A percentile compares a stretch with the other conserved stretches of the same genome.
Evolutionary conservation across 192 early-diverging fungal genomes (phyloP).

Genomic region (Oehlia diaphana): DNA sequence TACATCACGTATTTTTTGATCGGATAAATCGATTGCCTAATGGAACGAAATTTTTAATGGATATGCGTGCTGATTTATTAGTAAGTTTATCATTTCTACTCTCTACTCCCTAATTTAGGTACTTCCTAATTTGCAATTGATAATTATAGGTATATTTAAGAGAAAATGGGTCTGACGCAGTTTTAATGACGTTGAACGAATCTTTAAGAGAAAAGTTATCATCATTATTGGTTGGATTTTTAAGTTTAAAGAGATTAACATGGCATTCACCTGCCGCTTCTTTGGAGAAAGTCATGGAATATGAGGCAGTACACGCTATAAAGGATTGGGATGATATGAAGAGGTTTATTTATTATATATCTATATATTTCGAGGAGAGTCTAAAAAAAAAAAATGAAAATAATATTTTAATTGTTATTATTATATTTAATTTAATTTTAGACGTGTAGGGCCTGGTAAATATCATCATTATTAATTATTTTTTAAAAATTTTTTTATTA

Average conservation of each 20-base stretch:
- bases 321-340: slow-evolving; percentile 80
- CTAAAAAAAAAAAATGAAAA: no score
- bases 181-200: slow-evolving; percentile 61
- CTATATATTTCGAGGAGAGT: neutral
- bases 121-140: neutral
- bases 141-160: slow-evolving; percentile 27
- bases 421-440: slow-evolving; percentile 16
- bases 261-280: slow-evolving; percentile 79
- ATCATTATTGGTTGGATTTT: slow-evolving; percentile 72
- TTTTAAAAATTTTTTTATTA: neutral
- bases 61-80: slow-evolving; percentile 75
- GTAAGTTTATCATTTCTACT: slow-evolving; percentile 36
- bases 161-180: slow-evolving; percentile 44
- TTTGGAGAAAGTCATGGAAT: slow-evolving; percentile 82
- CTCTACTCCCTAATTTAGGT: no score
- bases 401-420: neutral
- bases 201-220: slow-evolving; percentile 68
- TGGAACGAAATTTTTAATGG: slow-evolving; percentile 79
- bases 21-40: slow-evolving; percentile 73
- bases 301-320: slow-evolving; percentile 91
- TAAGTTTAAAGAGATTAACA: slow-evolving; percentile 80
- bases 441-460: slow-evolving; percentile 45
- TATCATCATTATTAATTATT: neutral
- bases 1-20: slow-evolving; percentile 74
- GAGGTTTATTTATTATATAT: slow-evolving; percentile 53